Evolutionary conservation across 2,329 filamentous ascomycete genomes (phyloP), one percentile per base, ranked within the genome.

Genomic region (Cladosporium sp.): DNA sequence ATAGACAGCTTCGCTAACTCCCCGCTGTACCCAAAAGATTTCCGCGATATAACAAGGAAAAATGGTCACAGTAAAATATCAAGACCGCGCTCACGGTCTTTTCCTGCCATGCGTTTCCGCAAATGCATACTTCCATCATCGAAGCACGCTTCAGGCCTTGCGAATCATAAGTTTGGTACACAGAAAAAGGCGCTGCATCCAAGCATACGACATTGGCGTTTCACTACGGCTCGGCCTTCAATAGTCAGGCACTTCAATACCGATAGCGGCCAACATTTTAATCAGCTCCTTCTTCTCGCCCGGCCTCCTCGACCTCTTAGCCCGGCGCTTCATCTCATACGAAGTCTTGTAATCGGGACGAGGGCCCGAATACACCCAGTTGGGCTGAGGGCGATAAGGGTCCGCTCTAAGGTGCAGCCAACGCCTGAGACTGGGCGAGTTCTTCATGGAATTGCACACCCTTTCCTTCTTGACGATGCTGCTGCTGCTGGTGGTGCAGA

Each of bases 381-480:
- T 53, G 9, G 62, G 59, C 55, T 65, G 62, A 19, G 59, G 55
- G n/a, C 60, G 56, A 49, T 58, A 55, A 38, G 27, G 48, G 50
- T 66, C 63, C 11, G 61, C 60, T 4, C 63, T 55, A n/a, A 51
- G 46, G 57, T 54, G 56, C 27, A 66, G 55, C 63, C 63, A 66
- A 25, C 53, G 59, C 16, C 59, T 57, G 50, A 66, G 27, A 32
- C 51, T 57, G 7, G 57, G 49, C 40, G 55, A 47, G 27, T 45
- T 51, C 22, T 46, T 42, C 32, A 52, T 53, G 8, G 49, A 45
- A n/a, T 55, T 54, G 13, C 50, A 46, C 15, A 48, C 48, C 27
- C 55, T 51, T 18, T 41, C 49, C 30, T 51, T 51, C 49, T 41
- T 51, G 25, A 15, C 49, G 35, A 36, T 35, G 35, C 36, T 27